These are phyloP conservation scores for Plasmodium falciparum DNA, from an alignment of 169 alveolate genomes.

Conservation along the genomic window DNA sequence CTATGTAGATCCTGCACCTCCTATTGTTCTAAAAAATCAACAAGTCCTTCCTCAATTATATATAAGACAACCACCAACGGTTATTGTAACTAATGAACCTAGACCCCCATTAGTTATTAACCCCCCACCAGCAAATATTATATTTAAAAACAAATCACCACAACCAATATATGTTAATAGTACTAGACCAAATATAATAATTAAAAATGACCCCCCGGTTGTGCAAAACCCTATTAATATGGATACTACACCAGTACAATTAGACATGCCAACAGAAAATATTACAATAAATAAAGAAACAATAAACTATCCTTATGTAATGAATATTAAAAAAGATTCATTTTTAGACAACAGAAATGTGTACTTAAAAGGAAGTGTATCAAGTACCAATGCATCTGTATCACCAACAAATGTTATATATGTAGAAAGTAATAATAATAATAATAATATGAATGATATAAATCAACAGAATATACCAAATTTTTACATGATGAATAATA, in stretches of 20 bases:
- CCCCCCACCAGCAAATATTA: conserved; percentile 88
- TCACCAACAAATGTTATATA: conserved; percentile 34
- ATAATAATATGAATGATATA: conserved; percentile 8
- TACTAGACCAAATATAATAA: conserved; percentile 85
- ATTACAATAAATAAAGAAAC: conserved; percentile 51
- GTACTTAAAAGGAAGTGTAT: conserved; percentile 6
- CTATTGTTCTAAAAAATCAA: conserved; percentile 82
- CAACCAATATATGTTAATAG: conserved; percentile 86
- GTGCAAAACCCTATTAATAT: conserved; percentile 72
- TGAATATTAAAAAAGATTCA: conserved; percentile 27
- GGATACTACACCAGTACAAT: conserved; percentile 77
- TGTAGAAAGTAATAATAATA: conserved; percentile 4
- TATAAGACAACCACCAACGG: conserved; percentile 86
- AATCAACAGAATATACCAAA: conserved; percentile 29
- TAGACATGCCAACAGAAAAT: conserved; percentile 60
- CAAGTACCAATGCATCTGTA: neutral
- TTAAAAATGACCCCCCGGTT: conserved; percentile 80
- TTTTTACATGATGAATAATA: conserved; percentile 44
- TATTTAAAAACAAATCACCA: conserved; percentile 86
- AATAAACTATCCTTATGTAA: conserved; percentile 37
- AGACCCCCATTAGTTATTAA: conserved; percentile 87
- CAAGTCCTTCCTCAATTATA: conserved; percentile 84
- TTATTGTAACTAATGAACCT: conserved; percentile 84
- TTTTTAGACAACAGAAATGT: conserved; percentile 15
- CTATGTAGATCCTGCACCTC: conserved; percentile 59